These are phyloP conservation scores for Trichoderma sp. DNA, from an alignment of 2,329 filamentous ascomycete genomes.

Conservation along the genomic window DNA sequence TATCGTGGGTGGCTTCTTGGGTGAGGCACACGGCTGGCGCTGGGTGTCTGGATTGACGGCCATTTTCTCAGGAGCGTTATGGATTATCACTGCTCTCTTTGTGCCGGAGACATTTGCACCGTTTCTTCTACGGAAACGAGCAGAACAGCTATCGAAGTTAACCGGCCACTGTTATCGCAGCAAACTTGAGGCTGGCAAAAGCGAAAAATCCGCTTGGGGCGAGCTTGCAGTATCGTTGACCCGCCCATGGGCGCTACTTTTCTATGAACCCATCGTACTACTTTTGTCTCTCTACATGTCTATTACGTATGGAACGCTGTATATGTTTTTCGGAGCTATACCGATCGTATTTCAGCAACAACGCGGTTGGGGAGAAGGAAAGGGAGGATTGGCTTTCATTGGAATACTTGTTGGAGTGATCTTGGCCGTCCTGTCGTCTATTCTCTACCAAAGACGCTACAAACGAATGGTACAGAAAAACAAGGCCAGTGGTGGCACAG, in stretches of 20 bases:
- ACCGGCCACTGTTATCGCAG: neutral
- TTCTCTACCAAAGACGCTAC: neutral
- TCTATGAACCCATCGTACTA: slow-evolving; percentile 82
- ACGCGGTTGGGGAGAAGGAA: slow-evolving; percentile 67
- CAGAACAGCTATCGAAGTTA: neutral
- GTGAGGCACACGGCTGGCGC: slow-evolving; percentile 61
- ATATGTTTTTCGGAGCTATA: slow-evolving; percentile 90
- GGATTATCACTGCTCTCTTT: slow-evolving; percentile 51
- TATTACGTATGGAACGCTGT: slow-evolving; percentile 79
- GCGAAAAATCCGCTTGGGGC: neutral
- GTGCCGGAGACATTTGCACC: neutral
- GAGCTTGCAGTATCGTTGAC: neutral
- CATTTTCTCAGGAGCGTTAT: neutral
- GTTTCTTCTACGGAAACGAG: neutral
- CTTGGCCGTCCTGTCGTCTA: neutral
- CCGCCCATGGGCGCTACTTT: neutral
- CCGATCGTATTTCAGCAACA: slow-evolving; percentile 73
- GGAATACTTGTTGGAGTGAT: neutral
- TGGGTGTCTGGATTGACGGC: neutral
- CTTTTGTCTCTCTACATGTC: slow-evolving; percentile 80
- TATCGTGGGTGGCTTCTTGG: slow-evolving; percentile 59
- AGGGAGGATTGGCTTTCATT: slow-evolving; percentile 63
- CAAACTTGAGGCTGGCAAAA: neutral
- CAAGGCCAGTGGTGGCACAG: neutral
- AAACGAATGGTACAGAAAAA: neutral